A percentile compares a stretch with the other conserved stretches of the same genome.
Conservation (phyloP, 768 basidiomycete species). For the Tylopilus rubrobrunneus region DNA sequence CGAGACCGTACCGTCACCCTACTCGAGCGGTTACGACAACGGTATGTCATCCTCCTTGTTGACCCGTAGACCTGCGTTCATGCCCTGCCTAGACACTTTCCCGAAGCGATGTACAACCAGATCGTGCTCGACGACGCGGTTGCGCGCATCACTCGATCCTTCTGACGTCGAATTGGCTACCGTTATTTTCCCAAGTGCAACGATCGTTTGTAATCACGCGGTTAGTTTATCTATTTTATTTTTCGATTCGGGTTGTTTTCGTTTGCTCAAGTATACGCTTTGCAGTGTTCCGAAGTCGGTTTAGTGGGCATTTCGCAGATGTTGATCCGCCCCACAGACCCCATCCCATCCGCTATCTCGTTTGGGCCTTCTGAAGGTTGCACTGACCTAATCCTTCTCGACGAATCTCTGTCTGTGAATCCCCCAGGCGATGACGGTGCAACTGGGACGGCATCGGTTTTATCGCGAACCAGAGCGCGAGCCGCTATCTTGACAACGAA, state of each 20-base stretch:
- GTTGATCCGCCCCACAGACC: conserved; percentile 10
- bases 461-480: conserved; percentile 10
- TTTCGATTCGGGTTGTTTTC: background rate
- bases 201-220: conserved; percentile 13
- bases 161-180: conserved; percentile 12
- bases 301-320: conserved; percentile 15
- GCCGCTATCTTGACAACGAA: conserved; percentile 10
- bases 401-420: conserved; percentile 12
- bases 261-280: background rate
- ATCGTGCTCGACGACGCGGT: too few relatives aligned
- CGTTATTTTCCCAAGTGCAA: conserved; percentile 9
- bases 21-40: too few relatives aligned
- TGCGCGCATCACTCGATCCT: conserved; percentile 6
- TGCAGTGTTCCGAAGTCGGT: conserved; percentile 15
- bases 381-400: conserved; percentile 11
- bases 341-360: conserved; percentile 10
- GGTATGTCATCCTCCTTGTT: too few relatives aligned
- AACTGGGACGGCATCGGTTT: conserved; percentile 9
- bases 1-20: too few relatives aligned
- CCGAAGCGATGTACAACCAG: too few relatives aligned
- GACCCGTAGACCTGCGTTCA: too few relatives aligned
- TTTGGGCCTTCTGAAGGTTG: conserved; percentile 11
- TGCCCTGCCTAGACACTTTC: too few relatives aligned
- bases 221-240: background rate
- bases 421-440: conserved; percentile 1